phyloP scores from a whole-genome alignment of 2,329 filamentous ascomycete species.

The Chalara sp. region DNA sequence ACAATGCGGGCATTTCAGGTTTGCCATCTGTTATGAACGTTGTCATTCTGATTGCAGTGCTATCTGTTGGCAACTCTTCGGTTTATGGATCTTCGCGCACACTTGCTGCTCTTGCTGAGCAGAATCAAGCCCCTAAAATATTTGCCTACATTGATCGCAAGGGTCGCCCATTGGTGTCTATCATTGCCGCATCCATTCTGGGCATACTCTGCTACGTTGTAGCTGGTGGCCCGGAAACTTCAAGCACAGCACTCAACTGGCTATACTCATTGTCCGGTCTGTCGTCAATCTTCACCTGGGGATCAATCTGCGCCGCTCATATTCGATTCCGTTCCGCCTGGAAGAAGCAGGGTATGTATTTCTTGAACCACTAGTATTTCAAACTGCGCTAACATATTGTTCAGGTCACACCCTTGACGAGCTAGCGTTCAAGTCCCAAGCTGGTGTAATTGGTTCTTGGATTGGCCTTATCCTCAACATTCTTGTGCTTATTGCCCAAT shows the following conservation, averaged over 20 bases:
- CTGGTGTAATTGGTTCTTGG: constrained; percentile 56
- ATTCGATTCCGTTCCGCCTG: constrained; percentile 62
- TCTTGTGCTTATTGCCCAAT: constrained; percentile 33
- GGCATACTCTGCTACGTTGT: constrained; percentile 44
- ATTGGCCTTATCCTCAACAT: constrained; percentile 51
- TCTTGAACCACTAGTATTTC: too few relatives aligned
- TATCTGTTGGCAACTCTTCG: constrained; percentile 52
- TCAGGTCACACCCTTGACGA: constrained; percentile 52
- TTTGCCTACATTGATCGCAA: constrained; percentile 51
- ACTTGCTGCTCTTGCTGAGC: constrained; percentile 50
- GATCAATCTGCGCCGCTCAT: constrained; percentile 57
- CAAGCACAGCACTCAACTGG: constrained; percentile 52
- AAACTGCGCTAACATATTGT: too few relatives aligned
- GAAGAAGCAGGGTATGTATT: constrained; percentile 31
- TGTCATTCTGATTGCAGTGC: constrained; percentile 50
- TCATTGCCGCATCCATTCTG: constrained; percentile 27
- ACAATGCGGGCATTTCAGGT: constrained; percentile 43
- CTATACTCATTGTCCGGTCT: constrained; percentile 57
- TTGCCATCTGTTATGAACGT: constrained; percentile 53
- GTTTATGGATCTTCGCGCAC: constrained; percentile 55
- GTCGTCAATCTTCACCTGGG: constrained; percentile 55
- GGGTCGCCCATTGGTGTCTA: constrained; percentile 47
- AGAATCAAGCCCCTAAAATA: constrained; percentile 50
- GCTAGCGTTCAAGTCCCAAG: constrained; percentile 54
- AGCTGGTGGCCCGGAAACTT: constrained; percentile 39